Conservation (phyloP, 805 yeast species). For the Spathaspora hagerdaliae region DNA sequence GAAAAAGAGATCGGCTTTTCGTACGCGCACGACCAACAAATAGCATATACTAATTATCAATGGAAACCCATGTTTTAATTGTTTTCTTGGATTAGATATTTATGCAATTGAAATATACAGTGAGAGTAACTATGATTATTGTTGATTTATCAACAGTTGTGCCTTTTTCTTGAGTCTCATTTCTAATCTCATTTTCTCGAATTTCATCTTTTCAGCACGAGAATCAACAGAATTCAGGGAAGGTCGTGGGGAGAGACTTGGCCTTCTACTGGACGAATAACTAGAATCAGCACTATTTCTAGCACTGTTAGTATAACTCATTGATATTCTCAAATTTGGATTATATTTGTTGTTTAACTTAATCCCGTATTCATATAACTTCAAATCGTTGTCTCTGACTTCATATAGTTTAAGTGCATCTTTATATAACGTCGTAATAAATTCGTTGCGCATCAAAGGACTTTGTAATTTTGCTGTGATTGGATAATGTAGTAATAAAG, state of each 20-base stretch:
- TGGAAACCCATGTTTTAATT: no score
- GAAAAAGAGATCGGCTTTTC: no score
- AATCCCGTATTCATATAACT: slow-evolving; percentile 37
- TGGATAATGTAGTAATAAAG: slow-evolving; percentile 49
- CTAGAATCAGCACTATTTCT: slow-evolving; percentile 19
- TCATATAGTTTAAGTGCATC: slow-evolving; percentile 32
- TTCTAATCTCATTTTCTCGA: slow-evolving; percentile 45
- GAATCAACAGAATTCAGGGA: slow-evolving; percentile 11
- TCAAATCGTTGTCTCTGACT: slow-evolving; percentile 31
- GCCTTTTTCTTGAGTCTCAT: slow-evolving; percentile 45
- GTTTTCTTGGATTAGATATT: no score
- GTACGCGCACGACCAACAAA: no score
- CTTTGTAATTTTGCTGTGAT: slow-evolving; percentile 14
- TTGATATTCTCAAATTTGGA: slow-evolving; percentile 28
- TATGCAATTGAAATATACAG: no score
- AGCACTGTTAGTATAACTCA: slow-evolving; percentile 20
- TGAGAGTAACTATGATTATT: neutral
- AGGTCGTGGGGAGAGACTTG: slow-evolving; percentile 3
- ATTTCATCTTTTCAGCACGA: slow-evolving; percentile 34
- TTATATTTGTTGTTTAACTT: slow-evolving; percentile 38
- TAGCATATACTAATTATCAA: no score
- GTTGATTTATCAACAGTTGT: slow-evolving; percentile 23
- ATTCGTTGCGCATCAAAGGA: slow-evolving; percentile 9
- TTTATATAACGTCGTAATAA: slow-evolving; percentile 24
- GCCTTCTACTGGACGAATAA: slow-evolving; percentile 1